These are phyloP conservation scores for Coniochaeta ligniaria DNA, from an alignment of 2,329 filamentous ascomycete genomes.

Conservation along the genomic window DNA sequence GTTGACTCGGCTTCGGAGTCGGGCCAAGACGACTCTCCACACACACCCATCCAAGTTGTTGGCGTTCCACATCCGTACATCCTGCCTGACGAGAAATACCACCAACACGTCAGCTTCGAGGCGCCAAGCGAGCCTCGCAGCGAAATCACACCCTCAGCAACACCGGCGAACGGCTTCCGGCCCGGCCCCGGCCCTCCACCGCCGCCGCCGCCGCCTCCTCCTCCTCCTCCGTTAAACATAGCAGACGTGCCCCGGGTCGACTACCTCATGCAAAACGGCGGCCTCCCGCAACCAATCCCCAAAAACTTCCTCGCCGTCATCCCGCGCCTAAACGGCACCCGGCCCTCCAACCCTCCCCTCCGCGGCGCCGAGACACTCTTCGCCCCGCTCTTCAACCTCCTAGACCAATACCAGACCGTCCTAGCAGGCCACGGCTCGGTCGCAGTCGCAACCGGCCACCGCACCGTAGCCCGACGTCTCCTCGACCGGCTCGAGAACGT, in stretches of 20 bases:
- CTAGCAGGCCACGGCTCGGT: slow-evolving; percentile 79
- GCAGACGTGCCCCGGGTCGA: slow-evolving; percentile 77
- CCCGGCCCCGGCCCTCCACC: slow-evolving; percentile 30
- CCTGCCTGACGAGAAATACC: slow-evolving; percentile 31
- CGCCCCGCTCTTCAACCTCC: slow-evolving; percentile 70
- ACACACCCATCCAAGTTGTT: slow-evolving; percentile 50
- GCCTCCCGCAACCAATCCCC: slow-evolving; percentile 63
- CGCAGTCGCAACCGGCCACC: slow-evolving; percentile 90
- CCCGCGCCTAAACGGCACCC: slow-evolving; percentile 47
- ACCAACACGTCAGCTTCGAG: slow-evolving; percentile 19
- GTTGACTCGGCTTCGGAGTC: slow-evolving; percentile 42
- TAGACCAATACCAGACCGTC: slow-evolving; percentile 82
- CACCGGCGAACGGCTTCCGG: slow-evolving; percentile 26
- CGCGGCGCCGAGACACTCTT: slow-evolving; percentile 69
- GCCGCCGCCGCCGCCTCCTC: slow-evolving; percentile 56
- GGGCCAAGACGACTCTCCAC: slow-evolving; percentile 48
- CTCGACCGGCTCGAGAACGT: slow-evolving; percentile 89
- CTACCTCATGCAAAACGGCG: slow-evolving; percentile 85
- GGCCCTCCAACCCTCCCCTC: slow-evolving; percentile 57
- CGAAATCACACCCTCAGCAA: slow-evolving; percentile 29
- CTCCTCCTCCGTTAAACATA: slow-evolving; percentile 65
- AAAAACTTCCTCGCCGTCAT: slow-evolving; percentile 64
- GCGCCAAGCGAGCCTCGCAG: slow-evolving; percentile 24
- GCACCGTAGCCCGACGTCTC: slow-evolving; percentile 83
- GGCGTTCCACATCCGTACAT: slow-evolving; percentile 39